phyloP scores from a whole-genome alignment of 2,329 filamentous ascomycete species.

The Cordyceps javanica region DNA sequence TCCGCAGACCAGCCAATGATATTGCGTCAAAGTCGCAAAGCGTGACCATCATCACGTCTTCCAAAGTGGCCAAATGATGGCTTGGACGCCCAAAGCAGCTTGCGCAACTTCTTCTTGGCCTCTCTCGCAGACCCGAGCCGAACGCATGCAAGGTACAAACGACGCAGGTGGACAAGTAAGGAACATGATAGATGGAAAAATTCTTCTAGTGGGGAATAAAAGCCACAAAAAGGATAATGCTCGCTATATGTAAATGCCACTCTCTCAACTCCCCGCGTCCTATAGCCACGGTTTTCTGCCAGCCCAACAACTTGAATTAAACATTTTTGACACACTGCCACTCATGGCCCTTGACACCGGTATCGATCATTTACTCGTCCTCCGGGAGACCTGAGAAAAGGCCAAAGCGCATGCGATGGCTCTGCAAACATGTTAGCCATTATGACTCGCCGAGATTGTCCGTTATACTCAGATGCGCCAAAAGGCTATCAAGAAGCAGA shows the following conservation, averaged over 20 bases:
- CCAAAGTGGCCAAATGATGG: background rate
- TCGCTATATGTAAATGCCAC: constrained; percentile 28
- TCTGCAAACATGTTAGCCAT: constrained; percentile 42
- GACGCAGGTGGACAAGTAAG: background rate
- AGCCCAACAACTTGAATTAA: constrained; percentile 8
- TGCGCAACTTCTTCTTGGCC: no score
- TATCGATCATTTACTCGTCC: constrained; percentile 33
- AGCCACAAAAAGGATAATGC: constrained; percentile 28
- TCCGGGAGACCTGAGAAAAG: constrained; percentile 65
- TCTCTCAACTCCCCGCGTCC: constrained; percentile 13
- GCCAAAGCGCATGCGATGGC: constrained; percentile 71
- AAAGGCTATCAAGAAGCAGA: background rate
- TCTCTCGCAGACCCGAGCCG: no score
- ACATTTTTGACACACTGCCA: constrained; percentile 4
- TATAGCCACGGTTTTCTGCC: constrained; percentile 4
- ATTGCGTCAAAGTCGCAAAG: background rate
- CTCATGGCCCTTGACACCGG: background rate
- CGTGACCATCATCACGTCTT: background rate
- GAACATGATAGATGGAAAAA: constrained; percentile 5
- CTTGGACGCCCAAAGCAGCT: background rate
- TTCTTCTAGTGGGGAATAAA: constrained; percentile 14
- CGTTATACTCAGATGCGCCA: background rate
- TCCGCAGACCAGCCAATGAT: background rate
- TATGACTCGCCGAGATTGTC: background rate
- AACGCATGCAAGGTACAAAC: no score